Evolutionary conservation across 768 basidiomycete species (phyloP), one percentile per base, ranked within the genome.

Genomic region (Amanita molliuscula): DNA sequence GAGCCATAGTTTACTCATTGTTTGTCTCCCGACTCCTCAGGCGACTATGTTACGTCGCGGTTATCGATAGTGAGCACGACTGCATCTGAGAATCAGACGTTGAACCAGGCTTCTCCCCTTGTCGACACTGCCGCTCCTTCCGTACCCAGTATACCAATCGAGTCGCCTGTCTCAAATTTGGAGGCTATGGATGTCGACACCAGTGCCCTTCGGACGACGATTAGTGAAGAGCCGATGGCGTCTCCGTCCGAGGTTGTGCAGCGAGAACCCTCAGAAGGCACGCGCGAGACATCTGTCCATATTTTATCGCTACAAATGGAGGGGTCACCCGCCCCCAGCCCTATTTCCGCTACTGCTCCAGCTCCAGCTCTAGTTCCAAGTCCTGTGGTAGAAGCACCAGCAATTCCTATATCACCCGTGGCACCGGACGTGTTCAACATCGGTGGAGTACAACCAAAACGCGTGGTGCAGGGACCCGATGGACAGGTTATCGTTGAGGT

Each of bases 401-500:
- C 20, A 10, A 9, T 13, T 6, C 37, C 56, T 10, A 36, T 40
- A 23, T 4, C 48, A 4, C 29, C 38, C 42, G 31, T 20, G 9
- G 8, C 52, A 21, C 3, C 58, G 56, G 21, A 47, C 13, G n/a
- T 28, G 11, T 42, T 40, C 50, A 41, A 54, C 57, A 23, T 44
- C 58, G 44, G 54, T 54, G 50, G 53, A 35, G 50, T 46, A 54
- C 55, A 44, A 52, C 59, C 53, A 20, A 58, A 52, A 13, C 60
- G 53, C 16, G 62, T 65, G 10, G 58, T 67, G 9, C 57, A 58
- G 9, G 55, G 58, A 18, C 65, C 73, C n/a, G 66, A 67, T 38
- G 75, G 76, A n/a, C 71, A 65, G 50, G 70, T 82, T 42, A 75
- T 85, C 48, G 76, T 88, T 50, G 84, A 88, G 58, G 77, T 79